Percentiles rank a stretch among this genome's conserved stretches.
Evolutionary conservation across 331 rosid species (phyloP).

Genomic region (Pyrus hybrid): DNA sequence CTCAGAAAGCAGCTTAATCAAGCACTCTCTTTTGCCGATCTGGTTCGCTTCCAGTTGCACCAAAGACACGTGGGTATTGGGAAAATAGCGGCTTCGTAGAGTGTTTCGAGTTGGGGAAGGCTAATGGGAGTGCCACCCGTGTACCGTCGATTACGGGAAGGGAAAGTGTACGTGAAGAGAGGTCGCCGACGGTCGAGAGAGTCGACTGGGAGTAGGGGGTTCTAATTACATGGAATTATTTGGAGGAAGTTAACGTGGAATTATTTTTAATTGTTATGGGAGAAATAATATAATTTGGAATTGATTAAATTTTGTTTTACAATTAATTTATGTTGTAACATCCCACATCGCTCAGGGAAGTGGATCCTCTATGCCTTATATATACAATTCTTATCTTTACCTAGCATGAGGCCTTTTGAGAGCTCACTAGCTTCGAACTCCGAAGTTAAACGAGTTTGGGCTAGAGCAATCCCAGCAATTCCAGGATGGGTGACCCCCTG

Average conservation of each 20-base stretch:
- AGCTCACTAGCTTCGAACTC: too few species aligned
- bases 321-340: not conserved
- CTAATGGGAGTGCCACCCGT: slow-evolving; percentile 25
- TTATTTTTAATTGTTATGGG: too few species aligned
- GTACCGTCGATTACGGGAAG: slow-evolving; percentile 14
- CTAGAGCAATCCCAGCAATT: too few species aligned
- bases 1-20: slow-evolving; percentile 41
- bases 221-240: not conserved
- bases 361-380: too few species aligned
- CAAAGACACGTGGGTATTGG: slow-evolving; percentile 36
- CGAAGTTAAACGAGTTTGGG: too few species aligned
- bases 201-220: not conserved
- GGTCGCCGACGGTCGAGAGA: slow-evolving; percentile 53
- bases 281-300: too few species aligned
- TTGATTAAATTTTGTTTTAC: not conserved
- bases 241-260: not conserved
- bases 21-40: slow-evolving; percentile 32
- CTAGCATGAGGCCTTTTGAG: too few species aligned
- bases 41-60: slow-evolving; percentile 58
- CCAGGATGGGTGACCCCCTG: too few species aligned
- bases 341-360: too few species aligned
- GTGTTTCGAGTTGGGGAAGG: not conserved
- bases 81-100: slow-evolving; percentile 21
- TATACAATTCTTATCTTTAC: too few species aligned
- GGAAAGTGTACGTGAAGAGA: too few species aligned